Percentiles rank a stretch among this genome's conserved stretches.
Conservation (phyloP, 768 basidiomycete genomes). For the Naematelia aurantialba region DNA sequence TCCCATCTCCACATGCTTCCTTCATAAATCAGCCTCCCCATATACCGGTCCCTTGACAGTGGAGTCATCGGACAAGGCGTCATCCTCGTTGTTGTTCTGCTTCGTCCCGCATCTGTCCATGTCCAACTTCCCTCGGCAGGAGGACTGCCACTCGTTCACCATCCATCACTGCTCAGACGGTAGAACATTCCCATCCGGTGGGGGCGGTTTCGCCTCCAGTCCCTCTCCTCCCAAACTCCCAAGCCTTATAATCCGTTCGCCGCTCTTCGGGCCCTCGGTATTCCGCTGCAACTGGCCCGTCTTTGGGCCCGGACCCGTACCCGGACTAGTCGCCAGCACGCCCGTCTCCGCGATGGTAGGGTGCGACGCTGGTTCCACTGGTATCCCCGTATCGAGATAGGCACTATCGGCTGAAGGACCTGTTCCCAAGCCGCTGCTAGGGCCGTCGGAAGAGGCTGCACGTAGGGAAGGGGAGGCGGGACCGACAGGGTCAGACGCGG, state of each 20-base stretch:
- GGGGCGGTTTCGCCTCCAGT: constrained; percentile 29
- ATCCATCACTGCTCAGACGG: too few species aligned
- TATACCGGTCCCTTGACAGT: too few species aligned
- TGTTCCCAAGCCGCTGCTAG: too few species aligned
- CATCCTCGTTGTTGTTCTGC: too few species aligned
- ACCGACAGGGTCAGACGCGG: background rate
- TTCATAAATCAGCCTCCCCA: too few species aligned
- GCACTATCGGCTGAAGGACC: too few species aligned
- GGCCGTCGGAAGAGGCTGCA: constrained; percentile 18
- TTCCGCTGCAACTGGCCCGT: constrained; percentile 36
- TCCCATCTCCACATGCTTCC: too few species aligned
- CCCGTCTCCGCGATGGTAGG: constrained; percentile 36
- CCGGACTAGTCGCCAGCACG: constrained; percentile 12
- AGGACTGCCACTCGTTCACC: too few species aligned
- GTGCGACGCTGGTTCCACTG: constrained; percentile 16
- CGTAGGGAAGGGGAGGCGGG: constrained; percentile 11
- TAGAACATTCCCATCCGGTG: background rate
- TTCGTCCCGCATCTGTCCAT: too few species aligned
- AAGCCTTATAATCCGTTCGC: constrained; percentile 31
- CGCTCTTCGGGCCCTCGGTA: constrained; percentile 15
- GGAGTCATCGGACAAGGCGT: too few species aligned
- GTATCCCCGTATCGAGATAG: constrained; percentile 29
- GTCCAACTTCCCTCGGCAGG: too few species aligned
- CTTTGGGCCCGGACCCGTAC: constrained; percentile 27
- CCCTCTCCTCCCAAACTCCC: constrained; percentile 45